Conservation (phyloP, 208 protist genomes). For the Wallacemonas sp. region DNA sequence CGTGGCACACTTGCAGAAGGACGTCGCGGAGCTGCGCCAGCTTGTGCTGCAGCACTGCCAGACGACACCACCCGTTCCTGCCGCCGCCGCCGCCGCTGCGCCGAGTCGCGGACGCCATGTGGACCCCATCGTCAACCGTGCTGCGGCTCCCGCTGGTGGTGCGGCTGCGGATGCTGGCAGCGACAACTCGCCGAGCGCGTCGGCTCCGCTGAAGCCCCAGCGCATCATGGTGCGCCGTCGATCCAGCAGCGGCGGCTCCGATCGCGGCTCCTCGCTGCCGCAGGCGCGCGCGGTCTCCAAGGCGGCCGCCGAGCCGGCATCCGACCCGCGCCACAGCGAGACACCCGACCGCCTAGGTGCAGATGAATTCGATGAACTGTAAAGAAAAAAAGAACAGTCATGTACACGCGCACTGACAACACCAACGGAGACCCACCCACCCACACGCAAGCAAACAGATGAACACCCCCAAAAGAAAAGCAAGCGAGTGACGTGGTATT, state of each 20-base stretch:
- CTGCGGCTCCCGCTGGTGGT: background rate
- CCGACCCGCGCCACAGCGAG: background rate
- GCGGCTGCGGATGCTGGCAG: background rate
- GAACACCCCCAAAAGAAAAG: background rate
- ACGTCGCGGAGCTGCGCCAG: conserved; percentile 32
- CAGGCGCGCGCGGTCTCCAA: background rate
- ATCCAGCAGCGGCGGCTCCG: conserved; percentile 6
- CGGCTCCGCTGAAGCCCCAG: background rate
- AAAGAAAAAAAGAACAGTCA: too few relatives aligned
- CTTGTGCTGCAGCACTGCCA: conserved; percentile 29
- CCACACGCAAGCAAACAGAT: background rate
- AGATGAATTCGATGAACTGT: conserved; percentile 8
- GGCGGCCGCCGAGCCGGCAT: background rate
- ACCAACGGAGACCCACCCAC: background rate
- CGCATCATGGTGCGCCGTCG: conserved; percentile 11
- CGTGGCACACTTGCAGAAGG: conserved; percentile 24
- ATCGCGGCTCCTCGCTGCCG: background rate
- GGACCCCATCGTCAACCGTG: background rate
- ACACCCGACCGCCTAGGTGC: background rate
- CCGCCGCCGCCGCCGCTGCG: background rate
- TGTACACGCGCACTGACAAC: conserved; percentile 16
- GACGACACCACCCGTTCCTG: background rate
- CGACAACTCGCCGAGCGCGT: background rate
- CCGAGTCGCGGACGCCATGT: conserved; percentile 2
- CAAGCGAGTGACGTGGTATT: too few relatives aligned